Evolutionary conservation across 129 eudicot species (phyloP), one percentile per base, ranked within the genome.

Genomic region (Chrysanthemum lavandulifolium): DNA sequence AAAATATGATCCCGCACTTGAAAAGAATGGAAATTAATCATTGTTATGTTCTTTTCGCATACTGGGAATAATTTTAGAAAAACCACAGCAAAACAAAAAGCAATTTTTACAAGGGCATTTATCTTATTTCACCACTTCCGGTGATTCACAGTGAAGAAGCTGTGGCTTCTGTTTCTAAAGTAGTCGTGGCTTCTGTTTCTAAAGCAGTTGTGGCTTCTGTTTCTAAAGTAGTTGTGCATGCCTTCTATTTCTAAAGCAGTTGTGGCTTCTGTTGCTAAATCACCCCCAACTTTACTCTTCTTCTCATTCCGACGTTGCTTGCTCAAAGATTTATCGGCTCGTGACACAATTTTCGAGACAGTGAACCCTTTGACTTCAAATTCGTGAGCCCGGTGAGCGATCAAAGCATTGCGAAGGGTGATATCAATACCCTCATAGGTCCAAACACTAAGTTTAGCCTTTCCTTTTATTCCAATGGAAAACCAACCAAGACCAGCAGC

Each of bases 401-500:
- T 83, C 75, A 94, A 69, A 78, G 96, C 86, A 10, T 88, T 88
- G 43, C 97, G 85, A 68, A 65, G 47, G 33, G 83, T 55, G 27
- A 94, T 83, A 69, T 86, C 87, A 2, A 88, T 79, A 62, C 99
- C 97, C 25, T 88, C 97, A 47, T 90, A 94, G 0, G 99, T 84
- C 99, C 99, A 94, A 76, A 88, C 88, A 13, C 86, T 82, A 51
- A 90, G 72, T 9, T 1, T 33, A 40, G 99, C 99, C 68, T 94
- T 94, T 31, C 99, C 99, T 73, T 86, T 90, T 16, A 90, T 76
- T 65, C 96, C 96, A 74, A 90, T 83, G 27, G 96, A 93, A 81
- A 90, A 90, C 99, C 99, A 94, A 64, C 99, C 99, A n/a, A 94
- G 85, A 74, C 99, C 97, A 36, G 94, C 81, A 31, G 86, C 88